Percentiles rank a stretch among this genome's conserved stretches.
These are phyloP conservation scores for Hymenochaete sp. DNA, from an alignment of 1,284 basidiomycete species.

Conservation along the genomic window DNA sequence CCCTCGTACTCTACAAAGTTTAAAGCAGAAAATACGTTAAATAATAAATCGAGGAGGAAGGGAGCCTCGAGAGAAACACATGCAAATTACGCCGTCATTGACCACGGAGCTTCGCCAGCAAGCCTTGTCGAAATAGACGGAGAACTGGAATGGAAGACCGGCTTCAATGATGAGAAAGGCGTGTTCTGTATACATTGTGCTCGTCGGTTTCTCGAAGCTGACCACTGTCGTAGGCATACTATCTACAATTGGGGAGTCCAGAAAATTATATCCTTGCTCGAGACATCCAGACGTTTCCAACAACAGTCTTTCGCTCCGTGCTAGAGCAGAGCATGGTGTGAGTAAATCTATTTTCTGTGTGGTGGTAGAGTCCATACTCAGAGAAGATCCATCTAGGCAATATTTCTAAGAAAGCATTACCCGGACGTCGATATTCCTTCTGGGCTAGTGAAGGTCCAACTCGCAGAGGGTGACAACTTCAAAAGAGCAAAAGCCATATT, in stretches of 20 bases:
- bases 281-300: slow-evolving; percentile 27
- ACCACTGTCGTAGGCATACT: neutral
- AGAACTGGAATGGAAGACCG: slow-evolving; percentile 45
- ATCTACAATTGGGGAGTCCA: slow-evolving; percentile 23
- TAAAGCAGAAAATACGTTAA: slow-evolving; percentile 12
- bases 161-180: slow-evolving; percentile 28
- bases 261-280: slow-evolving; percentile 49
- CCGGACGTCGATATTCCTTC: slow-evolving; percentile 63
- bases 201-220: neutral
- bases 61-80: slow-evolving; percentile 14
- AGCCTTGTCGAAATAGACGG: slow-evolving; percentile 34
- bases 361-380: slow-evolving; percentile 2
- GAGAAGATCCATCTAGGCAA: slow-evolving; percentile 37
- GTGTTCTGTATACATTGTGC: neutral
- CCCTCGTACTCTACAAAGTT: slow-evolving; percentile 17
- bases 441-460: slow-evolving; percentile 49
- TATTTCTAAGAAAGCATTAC: slow-evolving; percentile 56
- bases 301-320: slow-evolving; percentile 29
- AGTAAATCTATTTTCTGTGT: slow-evolving; percentile 18
- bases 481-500: slow-evolving; percentile 32
- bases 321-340: slow-evolving; percentile 57
- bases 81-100: slow-evolving; percentile 43
- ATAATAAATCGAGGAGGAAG: slow-evolving; percentile 11
- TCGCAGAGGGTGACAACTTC: slow-evolving; percentile 37
- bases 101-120: slow-evolving; percentile 45